Base-by-base conservation (phyloP, 2,329 filamentous ascomycete genomes). In the Boeremia lycopersici region DNA sequence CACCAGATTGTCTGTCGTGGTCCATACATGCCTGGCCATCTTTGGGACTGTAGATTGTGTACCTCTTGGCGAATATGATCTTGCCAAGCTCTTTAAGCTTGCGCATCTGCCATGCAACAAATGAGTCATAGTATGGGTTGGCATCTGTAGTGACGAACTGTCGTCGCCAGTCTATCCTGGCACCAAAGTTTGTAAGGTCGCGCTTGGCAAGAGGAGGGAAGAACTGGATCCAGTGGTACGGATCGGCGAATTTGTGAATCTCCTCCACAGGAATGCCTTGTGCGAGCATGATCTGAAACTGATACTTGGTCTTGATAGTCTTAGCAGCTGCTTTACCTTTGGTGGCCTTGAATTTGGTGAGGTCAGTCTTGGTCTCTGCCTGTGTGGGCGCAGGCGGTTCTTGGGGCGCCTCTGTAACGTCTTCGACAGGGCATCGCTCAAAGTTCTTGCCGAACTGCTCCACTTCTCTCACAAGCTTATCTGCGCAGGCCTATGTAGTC, bases 41-140 rank as follows among this genome's bases (percentile, higher is more conserved):
- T 77, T 96, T 96, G 55, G 91, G 90, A 19, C 87, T 90, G 81
- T 97, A 75, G 62, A 98, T 89, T 6, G 93, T 98, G 75, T 97
- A 96, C 68, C 92, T 82, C 79, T 91, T 95, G 50, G 91, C 92
- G 69, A 95, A 96, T 77, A 93, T 90, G 77, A 98, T 93, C 82
- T 97, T 98, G 68, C 90, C 85, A 58, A 96, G 79, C 72, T 95
- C 90, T 76, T 89, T 91, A 46, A 98, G 83, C 60, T 90, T 89
- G 74, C 90, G 93, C 90, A 98, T 97, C 78, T 98, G 95, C 95
- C 95, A 99, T 69, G 90, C 82, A 35, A 98, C 89, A 70, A 99
- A 99, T 4, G 91, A 85, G 73, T 99, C 93, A 74, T 96, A 99
- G 80, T 95, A 98, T 4, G 91, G 92, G 77, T 99, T 99, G 31